Conservation (phyloP, 2,329 filamentous ascomycete genomes). For the Fusarium mundagurra region DNA sequence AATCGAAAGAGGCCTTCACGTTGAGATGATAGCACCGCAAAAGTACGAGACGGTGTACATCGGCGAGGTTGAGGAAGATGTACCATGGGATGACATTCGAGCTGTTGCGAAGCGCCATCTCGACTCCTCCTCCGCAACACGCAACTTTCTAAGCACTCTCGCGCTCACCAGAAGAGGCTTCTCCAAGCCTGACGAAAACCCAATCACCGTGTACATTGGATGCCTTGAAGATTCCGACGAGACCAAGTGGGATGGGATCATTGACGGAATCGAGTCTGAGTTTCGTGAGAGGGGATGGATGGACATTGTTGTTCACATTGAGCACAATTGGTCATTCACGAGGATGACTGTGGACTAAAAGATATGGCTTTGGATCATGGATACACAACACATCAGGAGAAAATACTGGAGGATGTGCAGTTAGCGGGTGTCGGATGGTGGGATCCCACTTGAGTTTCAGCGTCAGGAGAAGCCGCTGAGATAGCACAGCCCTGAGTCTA, state of each 20-base stretch:
- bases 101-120: not conserved
- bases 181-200: not conserved
- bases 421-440: not conserved
- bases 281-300: not conserved
- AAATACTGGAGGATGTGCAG: no score
- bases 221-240: not conserved
- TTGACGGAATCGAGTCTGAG: not conserved
- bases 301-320: not conserved
- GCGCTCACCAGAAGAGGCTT: not conserved
- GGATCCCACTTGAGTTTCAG: not conserved
- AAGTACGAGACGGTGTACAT: not conserved
- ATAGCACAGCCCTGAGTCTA: not conserved
- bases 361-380: not conserved
- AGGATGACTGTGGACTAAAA: not conserved
- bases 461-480: not conserved
- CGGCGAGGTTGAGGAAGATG: not conserved
- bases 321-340: not conserved
- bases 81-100: not conserved
- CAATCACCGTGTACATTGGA: not conserved
- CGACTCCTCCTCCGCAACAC: not conserved
- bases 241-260: not conserved
- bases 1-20: not conserved
- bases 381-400: not conserved
- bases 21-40: slow-evolving; percentile 1
- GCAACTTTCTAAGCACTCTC: not conserved